These are phyloP conservation scores for Ceratocystis colombiana DNA, from an alignment of 2,329 filamentous ascomycete species.

Conservation along the genomic window DNA sequence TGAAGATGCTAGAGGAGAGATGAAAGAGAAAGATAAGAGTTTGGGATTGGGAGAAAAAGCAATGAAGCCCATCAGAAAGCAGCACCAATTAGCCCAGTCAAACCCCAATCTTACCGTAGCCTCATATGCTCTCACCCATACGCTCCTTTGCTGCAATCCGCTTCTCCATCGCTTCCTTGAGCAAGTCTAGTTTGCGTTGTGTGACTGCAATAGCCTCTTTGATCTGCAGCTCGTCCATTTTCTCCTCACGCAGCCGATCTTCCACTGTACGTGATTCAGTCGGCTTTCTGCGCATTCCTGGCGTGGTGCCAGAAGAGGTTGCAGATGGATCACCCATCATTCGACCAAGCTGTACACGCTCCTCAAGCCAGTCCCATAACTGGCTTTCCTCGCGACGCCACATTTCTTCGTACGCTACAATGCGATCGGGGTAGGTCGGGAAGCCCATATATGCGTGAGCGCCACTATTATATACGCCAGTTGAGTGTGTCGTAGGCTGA, in stretches of 20 bases:
- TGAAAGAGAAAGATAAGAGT: too few relatives aligned
- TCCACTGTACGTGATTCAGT: conserved; percentile 48
- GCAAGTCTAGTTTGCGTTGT: conserved; percentile 66
- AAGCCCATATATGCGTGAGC: conserved; percentile 33
- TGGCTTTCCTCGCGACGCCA: conserved; percentile 82
- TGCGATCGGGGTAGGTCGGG: conserved; percentile 49
- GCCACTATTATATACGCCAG: conserved; percentile 29
- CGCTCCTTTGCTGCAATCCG: conserved; percentile 34
- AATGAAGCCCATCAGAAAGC: too few relatives aligned
- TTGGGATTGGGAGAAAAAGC: too few relatives aligned
- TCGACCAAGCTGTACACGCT: conserved; percentile 64
- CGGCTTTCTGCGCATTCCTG: conserved; percentile 35
- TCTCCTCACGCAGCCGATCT: conserved; percentile 48
- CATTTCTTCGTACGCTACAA: conserved; percentile 83
- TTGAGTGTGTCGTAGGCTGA: conserved; percentile 33
- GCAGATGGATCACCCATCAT: conserved; percentile 35
- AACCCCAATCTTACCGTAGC: background rate
- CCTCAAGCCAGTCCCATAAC: conserved; percentile 88
- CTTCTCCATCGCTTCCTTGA: conserved; percentile 63
- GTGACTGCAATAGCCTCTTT: conserved; percentile 75
- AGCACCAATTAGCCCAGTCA: too few relatives aligned
- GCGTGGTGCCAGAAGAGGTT: conserved; percentile 28
- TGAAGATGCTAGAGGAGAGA: background rate
- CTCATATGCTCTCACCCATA: background rate
- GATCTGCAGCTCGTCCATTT: conserved; percentile 63